Evolutionary conservation across 208 protist genomes (phyloP), one percentile per base, ranked within the genome.

Genomic region (Leishmania tarentolae): DNA sequence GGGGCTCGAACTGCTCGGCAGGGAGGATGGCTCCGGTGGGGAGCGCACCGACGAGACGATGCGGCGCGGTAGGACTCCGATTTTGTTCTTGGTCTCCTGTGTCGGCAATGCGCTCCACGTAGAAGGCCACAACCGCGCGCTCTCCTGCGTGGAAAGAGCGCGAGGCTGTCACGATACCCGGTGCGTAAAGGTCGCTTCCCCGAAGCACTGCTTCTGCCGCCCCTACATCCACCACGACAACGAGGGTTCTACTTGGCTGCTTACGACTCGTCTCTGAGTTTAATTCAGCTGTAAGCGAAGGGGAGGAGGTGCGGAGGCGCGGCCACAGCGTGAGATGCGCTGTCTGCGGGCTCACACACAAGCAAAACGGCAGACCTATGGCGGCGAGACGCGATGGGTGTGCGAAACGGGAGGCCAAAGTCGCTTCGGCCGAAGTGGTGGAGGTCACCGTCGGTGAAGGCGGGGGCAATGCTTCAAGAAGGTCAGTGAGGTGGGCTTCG

Each of bases 121-220:
- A 76, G 40, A 91, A 73, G 28, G 71, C 86, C 35, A 93, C 61
- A 37, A 82, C 46, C n/a, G 88, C 88, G 37, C 69, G 46, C 53
- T 88, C 81, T 1, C 84, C 85, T 9, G 69, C 77, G 6, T 37
- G 65, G 66, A 91, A 91, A 31, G 79, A 75, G 19, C 75, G 72
- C 0, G 73, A 81, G 28, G 83, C 75, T 24, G 84, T 87, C 2
- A 93, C 28, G 53, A 97, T 76, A 63, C 94, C 93, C 21, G 92
- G 91, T 7, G 90, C 87, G 73, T 93, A 98, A 24, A 98, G 90
- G 82, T 98, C 86, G 71, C 90, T 92, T 28, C 96, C 95, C 4
- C 96, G 92, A 47, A 98, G 84, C 46, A 98, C 93, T 46, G 96
- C 94, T 82, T 98, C 95, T 50, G 89, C 96, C 65, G 94, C 97